Percentiles rank a stretch among this genome's conserved stretches.
These are phyloP conservation scores for Talaromyces pinophilus DNA, from an alignment of 2,329 filamentous ascomycete genomes.

Conservation along the genomic window DNA sequence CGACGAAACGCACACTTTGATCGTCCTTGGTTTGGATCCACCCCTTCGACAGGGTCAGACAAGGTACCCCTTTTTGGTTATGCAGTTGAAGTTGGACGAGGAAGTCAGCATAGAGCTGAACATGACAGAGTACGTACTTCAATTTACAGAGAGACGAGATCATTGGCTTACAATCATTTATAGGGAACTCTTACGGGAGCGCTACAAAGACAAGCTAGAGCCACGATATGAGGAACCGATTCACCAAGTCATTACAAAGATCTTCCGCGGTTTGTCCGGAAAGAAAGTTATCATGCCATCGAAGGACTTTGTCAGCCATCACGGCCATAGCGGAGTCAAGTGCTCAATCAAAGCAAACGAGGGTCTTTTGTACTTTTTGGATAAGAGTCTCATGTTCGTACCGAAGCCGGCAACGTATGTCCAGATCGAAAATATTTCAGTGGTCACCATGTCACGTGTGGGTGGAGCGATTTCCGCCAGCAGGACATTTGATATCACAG, in stretches of 20 bases:
- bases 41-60: slow-evolving; percentile 96
- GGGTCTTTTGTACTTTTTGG: slow-evolving; percentile 92
- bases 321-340: slow-evolving; percentile 92
- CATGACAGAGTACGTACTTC: slow-evolving; percentile 68
- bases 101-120: slow-evolving; percentile 96
- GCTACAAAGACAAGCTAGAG: slow-evolving; percentile 88
- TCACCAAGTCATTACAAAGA: slow-evolving; percentile 89
- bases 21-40: slow-evolving; percentile 91
- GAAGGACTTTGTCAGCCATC: slow-evolving; percentile 88
- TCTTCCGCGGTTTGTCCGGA: slow-evolving; percentile 89
- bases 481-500: slow-evolving; percentile 95
- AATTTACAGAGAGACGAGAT: not conserved
- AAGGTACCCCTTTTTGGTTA: slow-evolving; percentile 95
- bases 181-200: slow-evolving; percentile 72
- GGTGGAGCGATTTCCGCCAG: slow-evolving; percentile 90
- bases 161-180: slow-evolving; percentile 18
- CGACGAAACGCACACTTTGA: slow-evolving; percentile 94
- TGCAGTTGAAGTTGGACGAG: slow-evolving; percentile 98
- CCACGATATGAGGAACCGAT: slow-evolving; percentile 91
- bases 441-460: slow-evolving; percentile 93
- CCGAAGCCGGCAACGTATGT: slow-evolving; percentile 98
- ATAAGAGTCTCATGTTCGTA: slow-evolving; percentile 99
- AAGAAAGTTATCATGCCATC: slow-evolving; percentile 95
- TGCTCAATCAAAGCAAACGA: slow-evolving; percentile 99
- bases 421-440: slow-evolving; percentile 86